Evolutionary conservation across 495 filamentous ascomycete species (phyloP).

Genomic region (Saxophila tyrrhenica): DNA sequence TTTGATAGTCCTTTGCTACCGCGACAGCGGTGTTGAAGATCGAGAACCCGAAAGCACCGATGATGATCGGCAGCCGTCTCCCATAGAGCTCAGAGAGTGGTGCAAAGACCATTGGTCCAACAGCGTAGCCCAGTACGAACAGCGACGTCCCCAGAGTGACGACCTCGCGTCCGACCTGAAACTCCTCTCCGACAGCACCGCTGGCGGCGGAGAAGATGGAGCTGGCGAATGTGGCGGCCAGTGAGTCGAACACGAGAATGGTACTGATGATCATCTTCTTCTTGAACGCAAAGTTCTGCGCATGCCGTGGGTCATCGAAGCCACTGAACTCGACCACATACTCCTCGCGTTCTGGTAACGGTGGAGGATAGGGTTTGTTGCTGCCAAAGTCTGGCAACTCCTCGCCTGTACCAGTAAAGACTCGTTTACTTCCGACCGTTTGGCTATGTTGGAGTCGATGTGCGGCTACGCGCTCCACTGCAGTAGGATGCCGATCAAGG

Average conservation of each 20-base stretch:
- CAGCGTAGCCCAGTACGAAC: slow-evolving; percentile 29
- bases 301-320: slow-evolving; percentile 38
- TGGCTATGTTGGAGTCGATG: slow-evolving; percentile 18
- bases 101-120: slow-evolving; percentile 23
- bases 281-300: slow-evolving; percentile 40
- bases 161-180: slow-evolving; percentile 19
- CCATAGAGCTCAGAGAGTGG: slow-evolving; percentile 28
- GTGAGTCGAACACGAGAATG: slow-evolving; percentile 27
- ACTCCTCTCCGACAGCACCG: slow-evolving; percentile 12
- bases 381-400: slow-evolving; percentile 23
- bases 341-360: slow-evolving; percentile 30
- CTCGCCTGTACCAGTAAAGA: not conserved
- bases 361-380: slow-evolving; percentile 33
- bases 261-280: slow-evolving; percentile 32
- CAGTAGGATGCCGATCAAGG: slow-evolving; percentile 22
- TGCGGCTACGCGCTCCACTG: slow-evolving; percentile 17
- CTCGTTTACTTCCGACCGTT: slow-evolving; percentile 15
- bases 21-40: slow-evolving; percentile 26
- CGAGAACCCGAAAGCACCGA: slow-evolving; percentile 22
- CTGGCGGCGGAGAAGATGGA: slow-evolving; percentile 24
- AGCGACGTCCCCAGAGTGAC: slow-evolving; percentile 24
- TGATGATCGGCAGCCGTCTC: slow-evolving; percentile 20
- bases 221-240: slow-evolving; percentile 25
- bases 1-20: slow-evolving; percentile 32
- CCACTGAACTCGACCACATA: slow-evolving; percentile 47